Evolutionary conservation across 148 eudicot species (phyloP), one percentile per base, ranked within the genome.

Genomic region (Camellia sinensis): DNA sequence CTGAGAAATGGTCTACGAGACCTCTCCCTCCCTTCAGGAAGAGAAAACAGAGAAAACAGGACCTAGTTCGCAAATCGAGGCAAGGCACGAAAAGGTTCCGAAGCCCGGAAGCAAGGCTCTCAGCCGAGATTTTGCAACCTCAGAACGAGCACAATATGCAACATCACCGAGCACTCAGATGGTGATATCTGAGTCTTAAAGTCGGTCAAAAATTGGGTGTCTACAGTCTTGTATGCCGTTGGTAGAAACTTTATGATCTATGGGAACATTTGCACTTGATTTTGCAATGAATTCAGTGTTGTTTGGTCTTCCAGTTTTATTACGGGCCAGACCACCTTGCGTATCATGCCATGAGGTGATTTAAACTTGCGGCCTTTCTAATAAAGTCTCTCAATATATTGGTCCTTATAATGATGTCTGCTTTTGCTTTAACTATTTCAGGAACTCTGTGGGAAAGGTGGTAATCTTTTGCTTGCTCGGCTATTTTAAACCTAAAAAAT

Each of bases 371-470:
- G 10, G 29, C 7, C 56, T 43, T 11, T 61, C 1, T 13, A 6
- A 74, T 61, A 45, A 9, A 11, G 59, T 29, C 37, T 76, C 54
- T 76, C 46, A 4, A 41, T 19, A 18, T n/a, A n/a, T n/a, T 7
- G 53, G 40, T 41, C 19, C 54, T 56, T 73, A n/a, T 62, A 41
- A 62, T 73, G 29, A 46, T 52, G 53, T 50, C 4, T 53, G 37
- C 43, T 61, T 64, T 74, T 79, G 45, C 45, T 65, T n/a, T n/a
- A n/a, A 46, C 67, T 71, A 66, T 82, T 87, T 83, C 89, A 96
- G 99, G 98, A 92, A 82, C 78, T 96, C 59, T 90, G 92, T 84
- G 89, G 91, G 59, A 90, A 91, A 84, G 98, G 94, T 80, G 97
- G 98, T 65, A 73, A 92, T 69, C 95, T 96, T 83, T 84, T 84